phyloP scores from a whole-genome alignment of 176 grass and related monocot species.

The barley (Hordeum vulgare) region DNA sequence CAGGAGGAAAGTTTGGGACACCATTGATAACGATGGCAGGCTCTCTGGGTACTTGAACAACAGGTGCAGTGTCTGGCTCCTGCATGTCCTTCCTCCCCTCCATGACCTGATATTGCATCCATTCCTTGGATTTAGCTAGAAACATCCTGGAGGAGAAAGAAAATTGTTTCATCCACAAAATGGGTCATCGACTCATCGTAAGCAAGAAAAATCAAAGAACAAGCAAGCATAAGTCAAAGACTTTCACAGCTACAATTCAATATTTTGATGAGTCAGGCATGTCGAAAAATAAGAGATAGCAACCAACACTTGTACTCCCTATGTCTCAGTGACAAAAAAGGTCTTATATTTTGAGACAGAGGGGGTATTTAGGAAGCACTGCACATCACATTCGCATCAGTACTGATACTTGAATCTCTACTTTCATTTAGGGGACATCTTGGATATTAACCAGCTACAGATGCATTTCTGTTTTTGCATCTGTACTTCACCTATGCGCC shows the following conservation, averaged over 20 bases:
- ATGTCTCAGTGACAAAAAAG: too few relatives aligned
- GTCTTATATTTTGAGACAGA: too few relatives aligned
- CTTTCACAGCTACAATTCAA: not conserved
- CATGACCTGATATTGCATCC: conserved; percentile 33
- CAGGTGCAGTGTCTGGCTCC: conserved; percentile 29
- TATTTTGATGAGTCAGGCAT: too few relatives aligned
- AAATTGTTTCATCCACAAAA: conserved; percentile 7
- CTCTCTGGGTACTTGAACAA: conserved; percentile 62
- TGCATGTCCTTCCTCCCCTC: conserved; percentile 19
- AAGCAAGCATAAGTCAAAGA: not conserved
- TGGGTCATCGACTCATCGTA: not conserved
- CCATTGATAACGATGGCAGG: conserved; percentile 83
- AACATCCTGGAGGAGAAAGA: conserved; percentile 9
- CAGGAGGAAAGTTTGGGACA: conserved; percentile 42
- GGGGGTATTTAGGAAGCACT: too few relatives aligned
- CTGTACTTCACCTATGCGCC: too few relatives aligned
- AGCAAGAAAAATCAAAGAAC: not conserved
- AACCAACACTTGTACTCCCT: too few relatives aligned
- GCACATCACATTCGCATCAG: too few relatives aligned
- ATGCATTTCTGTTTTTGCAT: too few relatives aligned
- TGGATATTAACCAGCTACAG: too few relatives aligned
- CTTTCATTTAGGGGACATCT: too few relatives aligned
- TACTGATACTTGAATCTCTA: too few relatives aligned
- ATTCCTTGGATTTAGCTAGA: not conserved
- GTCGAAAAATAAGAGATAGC: too few relatives aligned